Base-by-base conservation (phyloP, 1,284 basidiomycete species). In the Leccinum olivaceoglutinosum region DNA sequence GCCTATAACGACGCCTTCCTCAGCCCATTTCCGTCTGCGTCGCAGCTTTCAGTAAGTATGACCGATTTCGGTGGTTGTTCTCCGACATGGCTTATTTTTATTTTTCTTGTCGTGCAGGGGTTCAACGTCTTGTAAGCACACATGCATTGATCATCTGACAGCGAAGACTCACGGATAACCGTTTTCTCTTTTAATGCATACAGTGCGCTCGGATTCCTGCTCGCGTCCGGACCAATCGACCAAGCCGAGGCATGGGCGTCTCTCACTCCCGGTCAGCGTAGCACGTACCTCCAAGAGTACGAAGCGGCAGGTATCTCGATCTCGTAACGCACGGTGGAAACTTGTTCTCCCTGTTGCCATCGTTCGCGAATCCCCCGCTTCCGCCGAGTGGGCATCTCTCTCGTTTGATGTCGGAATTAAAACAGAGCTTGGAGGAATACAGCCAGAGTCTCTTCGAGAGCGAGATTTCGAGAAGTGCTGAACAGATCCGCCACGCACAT, bases 401-500 rank as follows among this genome's bases (percentile, higher is more conserved):
- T 32, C 29, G 29, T 32, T 32, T 32, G 29, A 32, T 32, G 29
- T 32, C 29, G 29, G 29, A 32, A 32, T 32, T 8, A 32, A 32
- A 32, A 32, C 29, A 32, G 29, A 32, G 29, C 29, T 32, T 32
- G 29, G 29, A 32, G 29, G 29, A 32, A 32, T 32, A 32, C 29
- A 32, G 29, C 29, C 29, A 32, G 29, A 32, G 29, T 32, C 29
- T 32, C 29, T 32, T 32, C 29, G 29, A 32, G 29, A 32, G 29
- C 29, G 29, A 32, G 29, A 32, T 32, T 32, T 32, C 7, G 29
- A 32, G 29, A 32, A 32, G 29, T 32, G 29, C 29, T 32, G 29
- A 32, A 32, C 82, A 81, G 63, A 80, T 94, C 44, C 76, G 85
- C 68, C 74, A 82, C 59, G 86, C 91, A 5, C 82, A 80, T 10